Conservation (phyloP, 306 rosid genomes). For the Gastrolobium villosum region DNA sequence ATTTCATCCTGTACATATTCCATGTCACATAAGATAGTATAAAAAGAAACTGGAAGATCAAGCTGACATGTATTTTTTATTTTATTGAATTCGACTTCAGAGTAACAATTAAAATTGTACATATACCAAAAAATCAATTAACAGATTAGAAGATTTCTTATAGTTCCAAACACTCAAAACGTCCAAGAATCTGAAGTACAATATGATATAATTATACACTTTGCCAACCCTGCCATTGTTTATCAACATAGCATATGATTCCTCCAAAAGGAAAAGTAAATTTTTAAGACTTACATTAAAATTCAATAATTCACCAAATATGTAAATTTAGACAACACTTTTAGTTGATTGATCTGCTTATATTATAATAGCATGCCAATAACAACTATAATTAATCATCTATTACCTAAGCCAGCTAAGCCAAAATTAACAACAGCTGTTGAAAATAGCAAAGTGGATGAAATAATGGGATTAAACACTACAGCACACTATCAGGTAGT, state of each 20-base stretch:
- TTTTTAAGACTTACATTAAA: not conserved
- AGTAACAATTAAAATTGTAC: slow-evolving; percentile 9
- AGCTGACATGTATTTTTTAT: not conserved
- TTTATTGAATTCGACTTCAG: not conserved
- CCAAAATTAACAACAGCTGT: slow-evolving; percentile 1
- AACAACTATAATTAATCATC: not conserved
- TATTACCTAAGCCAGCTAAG: slow-evolving; percentile 12
- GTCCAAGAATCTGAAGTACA: slow-evolving; percentile 13
- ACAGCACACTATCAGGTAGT: slow-evolving; percentile 16
- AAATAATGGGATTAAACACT: slow-evolving; percentile 1
- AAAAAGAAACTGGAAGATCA: not conserved
- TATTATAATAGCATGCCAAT: not conserved
- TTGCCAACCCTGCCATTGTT: slow-evolving; percentile 8
- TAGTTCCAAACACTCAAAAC: slow-evolving; percentile 3
- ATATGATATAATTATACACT: not conserved
- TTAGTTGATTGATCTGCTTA: slow-evolving; percentile 28
- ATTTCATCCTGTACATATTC: slow-evolving; percentile 14
- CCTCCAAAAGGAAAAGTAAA: not conserved
- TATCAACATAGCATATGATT: slow-evolving; percentile 26
- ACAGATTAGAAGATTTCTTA: slow-evolving; percentile 14
- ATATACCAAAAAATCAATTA: not conserved
- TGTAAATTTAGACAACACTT: not conserved
- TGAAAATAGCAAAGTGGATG: slow-evolving; percentile 23
- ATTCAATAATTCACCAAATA: not conserved
- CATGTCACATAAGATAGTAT: not conserved